Evolutionary conservation across 2,329 filamentous ascomycete genomes (phyloP), one percentile per base, ranked within the genome.

Genomic region (Onygenales sp.): DNA sequence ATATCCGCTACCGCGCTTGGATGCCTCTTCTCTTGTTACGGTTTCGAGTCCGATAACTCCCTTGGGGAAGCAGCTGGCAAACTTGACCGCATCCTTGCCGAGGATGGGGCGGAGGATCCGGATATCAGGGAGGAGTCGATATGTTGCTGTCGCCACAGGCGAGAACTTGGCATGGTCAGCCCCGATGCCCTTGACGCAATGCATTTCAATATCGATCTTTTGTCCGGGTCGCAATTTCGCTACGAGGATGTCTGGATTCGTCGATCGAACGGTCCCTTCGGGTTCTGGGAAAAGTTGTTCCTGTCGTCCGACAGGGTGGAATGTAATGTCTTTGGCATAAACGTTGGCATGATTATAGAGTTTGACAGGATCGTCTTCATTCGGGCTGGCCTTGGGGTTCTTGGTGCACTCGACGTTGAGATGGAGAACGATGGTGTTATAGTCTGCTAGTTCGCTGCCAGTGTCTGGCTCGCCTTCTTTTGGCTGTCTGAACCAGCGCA

Each of bases 121-220:
- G 70, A 98, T 97, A 60, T 85, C 85, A 7, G 93, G 93, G 66
- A 98, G 75, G 17, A 98, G 80, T 49, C 93, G 84, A 75, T 98
- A 98, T 27, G 87, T 89, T 2, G 93, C 93, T 1, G 93, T 96
- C 2, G 92, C 91, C 38, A 97, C 93, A 46, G 93, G 93, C 0
- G 89, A 95, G 76, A 93, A 98, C 72, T 98, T 98, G 62, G 93
- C 86, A 70, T 98, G 93, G 71, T 98, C 93, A 59, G 86, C 83
- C 47, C 93, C 93, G 60, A 94, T 84, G 56, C 94, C 93, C 75
- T 96, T 95, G 74, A 95, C 84, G 74, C 92, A 93, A 76, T 97
- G 91, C 80, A 95, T 86, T 60, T 87, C 84, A 57, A 96, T 77
- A 64, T 88, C 80, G 64, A 98, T 88, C 62, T 83, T 81, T 76